Percentiles rank a stretch among this genome's conserved stretches.
These are phyloP conservation scores for Aspergillaceae sp. DNA, from an alignment of 2,329 filamentous ascomycete genomes.

Conservation along the genomic window DNA sequence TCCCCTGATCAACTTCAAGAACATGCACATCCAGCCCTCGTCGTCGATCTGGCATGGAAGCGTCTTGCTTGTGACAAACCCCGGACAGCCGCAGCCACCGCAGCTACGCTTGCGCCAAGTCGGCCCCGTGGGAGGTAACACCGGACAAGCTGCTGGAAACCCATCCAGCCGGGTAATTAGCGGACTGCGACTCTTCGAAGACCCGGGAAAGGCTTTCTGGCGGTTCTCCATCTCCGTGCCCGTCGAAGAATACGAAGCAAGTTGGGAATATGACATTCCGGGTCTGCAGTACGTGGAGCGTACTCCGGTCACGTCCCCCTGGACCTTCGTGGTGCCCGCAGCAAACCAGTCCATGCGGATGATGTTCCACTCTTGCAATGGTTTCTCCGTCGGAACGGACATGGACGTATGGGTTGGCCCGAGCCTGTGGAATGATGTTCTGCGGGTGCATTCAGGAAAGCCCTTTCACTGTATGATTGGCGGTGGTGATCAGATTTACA, in stretches of 20 bases:
- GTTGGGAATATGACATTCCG: slow-evolving; percentile 70
- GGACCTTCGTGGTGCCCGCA: slow-evolving; percentile 50
- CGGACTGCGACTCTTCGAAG: slow-evolving; percentile 52
- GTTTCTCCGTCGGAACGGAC: slow-evolving; percentile 58
- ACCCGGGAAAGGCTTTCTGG: slow-evolving; percentile 52
- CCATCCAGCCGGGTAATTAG: slow-evolving; percentile 25
- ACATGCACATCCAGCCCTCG: slow-evolving; percentile 31
- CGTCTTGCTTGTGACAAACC: slow-evolving; percentile 70
- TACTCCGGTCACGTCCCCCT: slow-evolving; percentile 45
- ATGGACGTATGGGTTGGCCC: slow-evolving; percentile 54
- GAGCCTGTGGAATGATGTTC: slow-evolving; percentile 56
- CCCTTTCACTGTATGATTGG: slow-evolving; percentile 69
- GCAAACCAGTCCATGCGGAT: slow-evolving; percentile 58
- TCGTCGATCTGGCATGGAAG: slow-evolving; percentile 65
- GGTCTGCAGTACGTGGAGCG: slow-evolving; percentile 54
- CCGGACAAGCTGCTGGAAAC: slow-evolving; percentile 7
- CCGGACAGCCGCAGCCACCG: slow-evolving; percentile 55
- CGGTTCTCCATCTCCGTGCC: slow-evolving; percentile 52
- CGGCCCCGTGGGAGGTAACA: slow-evolving; percentile 21
- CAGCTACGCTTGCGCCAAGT: slow-evolving; percentile 45
- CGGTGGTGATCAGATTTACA: slow-evolving; percentile 79
- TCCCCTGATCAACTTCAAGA: slow-evolving; percentile 43
- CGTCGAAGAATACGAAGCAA: slow-evolving; percentile 62
- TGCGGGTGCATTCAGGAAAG: slow-evolving; percentile 50
- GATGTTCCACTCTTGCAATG: slow-evolving; percentile 63